Percentiles rank a stretch among this genome's conserved stretches.
These are phyloP conservation scores for Hypericum perforatum DNA, from an alignment of 345 rosid genomes.

Conservation along the genomic window DNA sequence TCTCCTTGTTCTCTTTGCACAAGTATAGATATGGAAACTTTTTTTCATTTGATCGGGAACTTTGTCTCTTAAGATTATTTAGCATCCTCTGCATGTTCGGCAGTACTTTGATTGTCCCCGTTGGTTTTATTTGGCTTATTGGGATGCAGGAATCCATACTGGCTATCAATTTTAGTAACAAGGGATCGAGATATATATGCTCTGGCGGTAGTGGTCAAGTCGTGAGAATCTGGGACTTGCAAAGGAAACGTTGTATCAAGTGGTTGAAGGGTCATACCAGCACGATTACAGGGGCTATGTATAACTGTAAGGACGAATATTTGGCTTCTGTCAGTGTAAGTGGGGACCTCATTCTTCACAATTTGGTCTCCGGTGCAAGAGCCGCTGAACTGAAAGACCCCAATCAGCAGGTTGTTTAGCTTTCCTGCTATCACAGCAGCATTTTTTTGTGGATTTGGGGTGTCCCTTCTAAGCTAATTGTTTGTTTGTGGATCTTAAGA, in stretches of 20 bases:
- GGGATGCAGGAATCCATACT: conserved; percentile 66
- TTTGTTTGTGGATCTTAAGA: conserved; percentile 47
- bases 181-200: conserved; percentile 84
- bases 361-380: conserved; percentile 85
- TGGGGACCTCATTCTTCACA: conserved; percentile 90
- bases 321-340: conserved; percentile 84
- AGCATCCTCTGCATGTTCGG: conserved; percentile 1
- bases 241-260: conserved; percentile 83
- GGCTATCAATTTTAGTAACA: conserved; percentile 78
- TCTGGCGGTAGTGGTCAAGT: conserved; percentile 90
- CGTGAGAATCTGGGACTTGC: conserved; percentile 96
- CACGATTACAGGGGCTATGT: conserved; percentile 79
- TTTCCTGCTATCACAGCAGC: conserved; percentile 20
- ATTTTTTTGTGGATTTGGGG: conserved; percentile 15
- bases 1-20: too few relatives aligned
- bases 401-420: conserved; percentile 69
- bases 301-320: conserved; percentile 96
- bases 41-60: too few relatives aligned
- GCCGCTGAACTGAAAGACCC: conserved; percentile 95
- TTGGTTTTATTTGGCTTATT: conserved; percentile 2
- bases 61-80: too few relatives aligned
- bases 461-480: conserved; percentile 29
- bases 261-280: conserved; percentile 85
- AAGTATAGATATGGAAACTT: too few relatives aligned
- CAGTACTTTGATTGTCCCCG: conserved; percentile 3